Evolutionary conservation across 2,329 filamentous ascomycete genomes (phyloP), one percentile per base, ranked within the genome.

Genomic region (Didymella sp.): DNA sequence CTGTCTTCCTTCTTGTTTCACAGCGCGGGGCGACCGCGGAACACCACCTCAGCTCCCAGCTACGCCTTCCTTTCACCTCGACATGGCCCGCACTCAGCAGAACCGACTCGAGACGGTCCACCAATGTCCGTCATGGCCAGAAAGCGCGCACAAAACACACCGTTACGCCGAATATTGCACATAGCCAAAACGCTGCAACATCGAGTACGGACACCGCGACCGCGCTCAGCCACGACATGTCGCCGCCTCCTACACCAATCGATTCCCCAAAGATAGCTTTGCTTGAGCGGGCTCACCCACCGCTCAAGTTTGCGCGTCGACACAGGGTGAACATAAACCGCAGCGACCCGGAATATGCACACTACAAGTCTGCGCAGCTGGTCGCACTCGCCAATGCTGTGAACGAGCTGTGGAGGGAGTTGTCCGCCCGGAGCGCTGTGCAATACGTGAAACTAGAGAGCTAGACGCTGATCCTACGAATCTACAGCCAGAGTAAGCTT

Each of bases 401-500:
- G 51, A 66, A 56, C 41, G 56, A 49, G 17, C 63, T 71, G 30
- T 59, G 69, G 55, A 50, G 62, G 48, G 69, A 65, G 42, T 63
- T 76, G 43, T 60, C 62, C 13, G 53, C 59, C 42, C 61, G 63
- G 43, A 61, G 62, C 51, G 55, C 56, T 44, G 58, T 73, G 37
- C 56, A 66, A 21, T 44, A 63, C 42, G 40, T 74, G 44, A 61
- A 57, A n/a, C 19, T 74, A 49, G 52, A 70, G 60, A 64, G 66
- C 25, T 46, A 71, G 46, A 63, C 58, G 71, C 75, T 77, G 68
- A 77, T 67, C 46, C 58, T 76, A 56, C 61, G 46, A 59, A 63
- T 62, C 59, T 64, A 69, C 75, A 99, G 95, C 81, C 95, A 98
- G 84, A 98, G 94, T 71, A 99, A 98, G 84, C 89, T 99, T 76